These are phyloP conservation scores for Nemania diffusa DNA, from an alignment of 2,329 filamentous ascomycete genomes.

Conservation along the genomic window DNA sequence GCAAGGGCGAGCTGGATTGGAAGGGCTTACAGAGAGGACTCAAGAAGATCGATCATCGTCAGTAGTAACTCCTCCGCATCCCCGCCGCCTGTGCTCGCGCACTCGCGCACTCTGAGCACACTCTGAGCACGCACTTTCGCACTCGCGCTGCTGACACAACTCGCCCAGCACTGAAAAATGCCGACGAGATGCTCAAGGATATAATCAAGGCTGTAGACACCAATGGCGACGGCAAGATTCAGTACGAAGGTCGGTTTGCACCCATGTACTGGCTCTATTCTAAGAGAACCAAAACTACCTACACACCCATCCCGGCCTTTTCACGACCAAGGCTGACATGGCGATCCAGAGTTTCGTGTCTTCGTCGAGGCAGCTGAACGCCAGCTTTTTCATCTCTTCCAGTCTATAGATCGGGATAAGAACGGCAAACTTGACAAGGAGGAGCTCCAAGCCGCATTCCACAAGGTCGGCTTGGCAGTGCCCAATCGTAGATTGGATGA, in stretches of 20 bases:
- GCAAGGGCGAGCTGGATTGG: slow-evolving; percentile 83
- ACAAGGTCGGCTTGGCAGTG: slow-evolving; percentile 80
- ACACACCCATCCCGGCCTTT: slow-evolving; percentile 4
- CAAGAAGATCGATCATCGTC: slow-evolving; percentile 91
- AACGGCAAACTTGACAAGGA: slow-evolving; percentile 87
- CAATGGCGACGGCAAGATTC: slow-evolving; percentile 87
- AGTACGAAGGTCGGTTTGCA: slow-evolving; percentile 78
- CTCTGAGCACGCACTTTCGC: too few relatives aligned
- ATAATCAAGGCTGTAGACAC: slow-evolving; percentile 86
- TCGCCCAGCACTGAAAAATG: slow-evolving; percentile 80
- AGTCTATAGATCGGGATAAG: slow-evolving; percentile 84
- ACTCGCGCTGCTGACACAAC: slow-evolving; percentile 21
- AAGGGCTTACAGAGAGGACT: slow-evolving; percentile 86
- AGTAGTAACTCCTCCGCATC: slow-evolving; percentile 49
- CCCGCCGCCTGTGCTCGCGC: slow-evolving; percentile 9
- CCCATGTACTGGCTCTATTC: slow-evolving; percentile 23
- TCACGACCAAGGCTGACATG: slow-evolving; percentile 28
- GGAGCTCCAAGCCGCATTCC: slow-evolving; percentile 85
- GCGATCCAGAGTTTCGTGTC: slow-evolving; percentile 79
- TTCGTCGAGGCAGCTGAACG: slow-evolving; percentile 91
- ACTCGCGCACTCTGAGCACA: too few relatives aligned
- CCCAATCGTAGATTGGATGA: slow-evolving; percentile 79
- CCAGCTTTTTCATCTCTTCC: slow-evolving; percentile 84
- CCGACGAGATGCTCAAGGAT: slow-evolving; percentile 82
- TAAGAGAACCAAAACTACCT: not conserved